These are phyloP conservation scores for Xerocomus minutiporus DNA, from an alignment of 1,284 basidiomycete genomes.

Conservation along the genomic window DNA sequence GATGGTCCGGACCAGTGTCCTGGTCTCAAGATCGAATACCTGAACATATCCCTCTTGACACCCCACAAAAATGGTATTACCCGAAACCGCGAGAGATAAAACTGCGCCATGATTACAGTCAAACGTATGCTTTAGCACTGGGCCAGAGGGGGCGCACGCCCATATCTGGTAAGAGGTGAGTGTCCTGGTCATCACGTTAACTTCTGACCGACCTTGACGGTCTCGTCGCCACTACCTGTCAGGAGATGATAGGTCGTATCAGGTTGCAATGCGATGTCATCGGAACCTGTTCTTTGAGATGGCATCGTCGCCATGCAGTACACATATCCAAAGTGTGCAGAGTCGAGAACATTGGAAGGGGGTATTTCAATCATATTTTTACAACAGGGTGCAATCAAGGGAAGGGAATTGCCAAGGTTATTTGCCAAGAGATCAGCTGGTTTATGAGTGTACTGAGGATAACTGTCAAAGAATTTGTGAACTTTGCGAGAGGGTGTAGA, in stretches of 20 bases:
- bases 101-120: slow-evolving; percentile 67
- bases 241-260: slow-evolving; percentile 53
- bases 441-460: slow-evolving; percentile 62
- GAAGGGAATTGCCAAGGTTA: slow-evolving; percentile 39
- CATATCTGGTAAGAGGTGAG: slow-evolving; percentile 52
- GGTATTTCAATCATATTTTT: slow-evolving; percentile 51
- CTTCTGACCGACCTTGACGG: slow-evolving; percentile 61
- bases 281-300: slow-evolving; percentile 36
- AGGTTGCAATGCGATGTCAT: slow-evolving; percentile 29
- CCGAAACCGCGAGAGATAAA: slow-evolving; percentile 71
- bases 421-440: slow-evolving; percentile 61
- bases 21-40: slow-evolving; percentile 89
- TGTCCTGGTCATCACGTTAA: neutral
- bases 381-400: slow-evolving; percentile 21
- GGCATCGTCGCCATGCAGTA: slow-evolving; percentile 77
- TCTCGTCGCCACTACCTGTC: slow-evolving; percentile 86
- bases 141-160: slow-evolving; percentile 52
- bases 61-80: slow-evolving; percentile 85
- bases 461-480: slow-evolving; percentile 82
- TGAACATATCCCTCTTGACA: slow-evolving; percentile 92
- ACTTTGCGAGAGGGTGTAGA: slow-evolving; percentile 51
- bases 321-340: slow-evolving; percentile 92
- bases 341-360: slow-evolving; percentile 68
- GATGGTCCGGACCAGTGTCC: slow-evolving; percentile 79
- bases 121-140: slow-evolving; percentile 55